A percentile compares a stretch with the other conserved stretches of the same genome.
phyloP scores from a whole-genome alignment of 257 asterid species.

The Solanum dulcamara region DNA sequence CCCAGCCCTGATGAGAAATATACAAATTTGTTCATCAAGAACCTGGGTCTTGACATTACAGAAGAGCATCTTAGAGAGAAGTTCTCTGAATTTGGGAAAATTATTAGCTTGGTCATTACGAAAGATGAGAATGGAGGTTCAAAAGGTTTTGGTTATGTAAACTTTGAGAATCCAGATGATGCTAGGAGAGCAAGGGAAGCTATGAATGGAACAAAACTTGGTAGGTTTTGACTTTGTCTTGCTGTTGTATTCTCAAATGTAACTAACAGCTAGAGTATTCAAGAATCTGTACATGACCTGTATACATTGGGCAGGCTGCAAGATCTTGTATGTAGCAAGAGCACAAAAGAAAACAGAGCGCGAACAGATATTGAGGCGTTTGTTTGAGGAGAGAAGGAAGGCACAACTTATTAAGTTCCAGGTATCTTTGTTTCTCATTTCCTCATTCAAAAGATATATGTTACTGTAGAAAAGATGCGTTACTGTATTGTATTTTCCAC shows the following conservation, averaged over 20 bases:
- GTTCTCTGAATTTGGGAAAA: conserved; percentile 42
- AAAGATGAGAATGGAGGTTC: conserved; percentile 34
- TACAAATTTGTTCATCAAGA: conserved; percentile 38
- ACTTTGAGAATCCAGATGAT: conserved; percentile 41
- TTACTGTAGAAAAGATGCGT: neutral
- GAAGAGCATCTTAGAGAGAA: conserved; percentile 28
- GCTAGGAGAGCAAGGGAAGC: conserved; percentile 40
- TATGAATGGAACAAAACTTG: conserved; percentile 48
- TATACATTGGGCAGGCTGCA: conserved; percentile 37
- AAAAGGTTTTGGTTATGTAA: conserved; percentile 50
- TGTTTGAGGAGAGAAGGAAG: conserved; percentile 67
- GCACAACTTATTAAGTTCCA: conserved; percentile 50
- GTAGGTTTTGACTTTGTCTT: conserved; percentile 22
- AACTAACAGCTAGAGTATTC: neutral
- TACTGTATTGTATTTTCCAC: neutral
- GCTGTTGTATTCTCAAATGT: neutral
- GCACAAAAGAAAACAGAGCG: conserved; percentile 89
- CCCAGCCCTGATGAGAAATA: conserved; percentile 24
- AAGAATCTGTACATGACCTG: neutral
- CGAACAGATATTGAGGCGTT: conserved; percentile 46
- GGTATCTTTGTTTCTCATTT: conserved; percentile 23
- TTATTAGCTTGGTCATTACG: conserved; percentile 27
- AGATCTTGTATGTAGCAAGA: conserved; percentile 63
- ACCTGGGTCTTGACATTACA: conserved; percentile 32
- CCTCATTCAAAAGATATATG: neutral